phyloP scores from a whole-genome alignment of 345 rosid genomes.

The Ceriops zippeliana region DNA sequence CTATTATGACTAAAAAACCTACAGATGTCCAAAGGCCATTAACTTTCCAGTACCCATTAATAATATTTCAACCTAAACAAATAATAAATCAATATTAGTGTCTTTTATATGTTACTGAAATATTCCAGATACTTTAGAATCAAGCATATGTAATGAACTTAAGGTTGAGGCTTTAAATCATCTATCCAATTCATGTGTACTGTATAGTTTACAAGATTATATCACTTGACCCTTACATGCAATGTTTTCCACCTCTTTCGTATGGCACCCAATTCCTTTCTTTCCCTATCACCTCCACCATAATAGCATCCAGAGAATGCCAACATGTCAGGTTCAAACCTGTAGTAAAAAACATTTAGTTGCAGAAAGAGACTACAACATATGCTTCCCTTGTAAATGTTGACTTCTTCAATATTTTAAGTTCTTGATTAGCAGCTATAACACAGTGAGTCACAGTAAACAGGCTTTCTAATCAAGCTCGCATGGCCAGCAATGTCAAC shows the following conservation, averaged over 20 bases:
- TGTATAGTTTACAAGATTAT: not conserved
- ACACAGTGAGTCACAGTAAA: conserved; percentile 1
- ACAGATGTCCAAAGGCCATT: not conserved
- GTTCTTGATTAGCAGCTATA: not conserved
- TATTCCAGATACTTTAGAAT: not conserved
- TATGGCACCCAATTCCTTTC: conserved; percentile 70
- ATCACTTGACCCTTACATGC: conserved; percentile 58
- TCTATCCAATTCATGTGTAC: not conserved
- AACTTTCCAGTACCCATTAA: not conserved
- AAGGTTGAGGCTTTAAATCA: not conserved
- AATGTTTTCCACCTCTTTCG: conserved; percentile 96
- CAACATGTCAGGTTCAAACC: conserved; percentile 99
- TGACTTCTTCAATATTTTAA: not conserved
- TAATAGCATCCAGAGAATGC: conserved; percentile 99
- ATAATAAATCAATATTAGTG: not conserved
- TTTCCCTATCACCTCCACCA: conserved; percentile 95
- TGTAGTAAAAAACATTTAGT: conserved; percentile 36
- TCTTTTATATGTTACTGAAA: not conserved
- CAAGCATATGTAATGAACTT: not conserved
- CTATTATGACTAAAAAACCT: not conserved
- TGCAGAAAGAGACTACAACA: conserved; percentile 23
- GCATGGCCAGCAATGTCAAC: not conserved
- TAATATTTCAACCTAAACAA: not conserved
- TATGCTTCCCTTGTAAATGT: not conserved
- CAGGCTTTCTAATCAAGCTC: not conserved